A percentile compares a stretch with the other conserved stretches of the same genome.
Evolutionary conservation across 108 stramenopile species (phyloP).

Genomic region (Discostella stelligeroides): DNA sequence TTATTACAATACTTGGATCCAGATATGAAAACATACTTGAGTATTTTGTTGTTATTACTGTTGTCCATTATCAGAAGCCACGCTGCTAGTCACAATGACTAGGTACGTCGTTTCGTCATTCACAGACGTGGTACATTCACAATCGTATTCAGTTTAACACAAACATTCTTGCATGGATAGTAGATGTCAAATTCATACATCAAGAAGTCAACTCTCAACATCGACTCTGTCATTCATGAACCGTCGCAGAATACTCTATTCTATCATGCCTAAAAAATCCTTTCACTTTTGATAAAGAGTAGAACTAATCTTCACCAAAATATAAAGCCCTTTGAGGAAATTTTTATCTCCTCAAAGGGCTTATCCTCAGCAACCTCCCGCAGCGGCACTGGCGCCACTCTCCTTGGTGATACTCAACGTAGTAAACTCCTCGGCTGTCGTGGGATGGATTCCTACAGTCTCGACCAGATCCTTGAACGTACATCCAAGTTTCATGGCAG

Average conservation of each 20-base stretch:
- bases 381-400: constrained; percentile 89
- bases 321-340: constrained; percentile 10
- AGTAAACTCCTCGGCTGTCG: constrained; percentile 92
- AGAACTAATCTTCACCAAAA: not conserved
- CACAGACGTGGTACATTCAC: constrained; percentile 2
- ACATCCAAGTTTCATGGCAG: constrained; percentile 89
- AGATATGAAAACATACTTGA: no score
- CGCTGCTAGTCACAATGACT: not conserved
- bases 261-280: not conserved
- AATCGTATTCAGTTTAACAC: not conserved
- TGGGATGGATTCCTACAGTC: constrained; percentile 99
- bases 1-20: no score
- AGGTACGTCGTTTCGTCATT: constrained; percentile 7
- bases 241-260: not conserved
- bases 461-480: constrained; percentile 78
- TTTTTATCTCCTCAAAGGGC: constrained; percentile 76
- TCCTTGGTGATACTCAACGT: constrained; percentile 84
- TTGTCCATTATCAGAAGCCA: not conserved
- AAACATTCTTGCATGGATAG: not conserved
- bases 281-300: not conserved
- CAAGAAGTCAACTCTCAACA: constrained; percentile 3
- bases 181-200: not conserved
- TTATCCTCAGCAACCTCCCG: constrained; percentile 98
- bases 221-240: constrained; percentile 18
- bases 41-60: no score